Conservation (phyloP, 768 basidiomycete species). For the Pleurotus ostreatus region DNA sequence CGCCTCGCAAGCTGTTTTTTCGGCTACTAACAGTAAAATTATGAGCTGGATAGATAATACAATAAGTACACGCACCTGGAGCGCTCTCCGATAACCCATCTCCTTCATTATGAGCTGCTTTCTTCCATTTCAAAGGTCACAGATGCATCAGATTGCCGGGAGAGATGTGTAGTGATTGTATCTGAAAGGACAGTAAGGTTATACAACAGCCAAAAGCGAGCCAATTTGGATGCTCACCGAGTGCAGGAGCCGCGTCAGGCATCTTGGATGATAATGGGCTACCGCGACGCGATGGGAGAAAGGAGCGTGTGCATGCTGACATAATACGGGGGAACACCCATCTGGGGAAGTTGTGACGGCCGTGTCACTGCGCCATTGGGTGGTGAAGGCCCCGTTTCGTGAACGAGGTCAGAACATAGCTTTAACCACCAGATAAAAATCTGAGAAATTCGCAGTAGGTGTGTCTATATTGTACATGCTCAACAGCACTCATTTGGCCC, state of each 20-base stretch:
- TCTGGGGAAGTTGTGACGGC: not conserved
- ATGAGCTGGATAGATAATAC: too few species aligned
- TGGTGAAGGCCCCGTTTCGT: not conserved
- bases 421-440: not conserved
- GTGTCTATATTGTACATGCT: not conserved
- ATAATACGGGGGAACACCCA: not conserved
- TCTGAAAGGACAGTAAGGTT: too few species aligned
- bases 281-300: not conserved
- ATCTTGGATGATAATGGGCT: not conserved
- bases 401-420: not conserved
- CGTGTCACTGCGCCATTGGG: not conserved
- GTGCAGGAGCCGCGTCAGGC: not conserved
- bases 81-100: too few species aligned
- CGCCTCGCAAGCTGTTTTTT: too few species aligned
- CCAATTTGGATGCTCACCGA: not conserved
- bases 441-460: not conserved
- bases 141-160: too few species aligned
- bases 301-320: not conserved
- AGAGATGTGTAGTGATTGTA: too few species aligned
- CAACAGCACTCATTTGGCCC: not conserved
- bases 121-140: too few species aligned
- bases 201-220: too few species aligned
- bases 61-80: too few species aligned
- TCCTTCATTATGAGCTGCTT: too few species aligned
- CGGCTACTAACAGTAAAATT: too few species aligned